Conservation (phyloP, 768 basidiomycete species). For the Mycena galericulata region DNA sequence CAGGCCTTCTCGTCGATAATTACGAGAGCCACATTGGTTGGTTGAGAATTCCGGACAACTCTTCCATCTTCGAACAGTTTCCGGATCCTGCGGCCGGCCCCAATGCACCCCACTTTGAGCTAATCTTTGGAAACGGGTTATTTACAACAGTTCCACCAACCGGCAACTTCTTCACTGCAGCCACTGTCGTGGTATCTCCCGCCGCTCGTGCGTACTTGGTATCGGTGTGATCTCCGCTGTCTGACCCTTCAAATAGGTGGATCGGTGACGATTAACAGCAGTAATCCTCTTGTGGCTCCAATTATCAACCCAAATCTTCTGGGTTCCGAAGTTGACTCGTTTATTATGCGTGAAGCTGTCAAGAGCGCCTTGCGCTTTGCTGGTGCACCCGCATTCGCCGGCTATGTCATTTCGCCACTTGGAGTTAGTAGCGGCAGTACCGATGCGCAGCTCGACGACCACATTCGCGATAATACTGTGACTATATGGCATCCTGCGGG, state of each 20-base stretch:
- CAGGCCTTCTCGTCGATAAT: neutral
- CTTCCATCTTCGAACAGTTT: neutral
- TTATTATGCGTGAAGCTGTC: slow-evolving; percentile 42
- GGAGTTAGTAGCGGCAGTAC: slow-evolving; percentile 27
- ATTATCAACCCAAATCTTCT: slow-evolving; percentile 64
- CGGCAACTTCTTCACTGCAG: neutral
- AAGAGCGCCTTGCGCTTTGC: slow-evolving; percentile 40
- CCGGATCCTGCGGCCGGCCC: slow-evolving; percentile 2
- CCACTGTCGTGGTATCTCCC: neutral
- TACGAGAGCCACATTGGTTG: neutral
- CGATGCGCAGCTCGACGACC: slow-evolving; percentile 43
- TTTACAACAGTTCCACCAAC: neutral
- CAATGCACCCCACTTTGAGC: neutral
- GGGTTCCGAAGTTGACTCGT: slow-evolving; percentile 45
- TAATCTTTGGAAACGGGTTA: neutral
- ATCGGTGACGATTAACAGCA: slow-evolving; percentile 53
- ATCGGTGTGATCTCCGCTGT: neutral
- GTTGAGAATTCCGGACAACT: neutral
- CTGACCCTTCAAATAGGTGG: slow-evolving; percentile 43
- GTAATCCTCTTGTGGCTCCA: slow-evolving; percentile 59
- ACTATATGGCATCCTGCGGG: slow-evolving; percentile 48
- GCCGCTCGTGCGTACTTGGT: neutral
- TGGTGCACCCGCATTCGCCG: slow-evolving; percentile 41
- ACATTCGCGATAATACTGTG: slow-evolving; percentile 34
- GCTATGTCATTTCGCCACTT: slow-evolving; percentile 40